Percentiles rank a stretch among this genome's conserved stretches.
These are phyloP conservation scores for Pilobolus umbonatus DNA, from an alignment of 192 early-diverging fungal genomes.

Conservation along the genomic window DNA sequence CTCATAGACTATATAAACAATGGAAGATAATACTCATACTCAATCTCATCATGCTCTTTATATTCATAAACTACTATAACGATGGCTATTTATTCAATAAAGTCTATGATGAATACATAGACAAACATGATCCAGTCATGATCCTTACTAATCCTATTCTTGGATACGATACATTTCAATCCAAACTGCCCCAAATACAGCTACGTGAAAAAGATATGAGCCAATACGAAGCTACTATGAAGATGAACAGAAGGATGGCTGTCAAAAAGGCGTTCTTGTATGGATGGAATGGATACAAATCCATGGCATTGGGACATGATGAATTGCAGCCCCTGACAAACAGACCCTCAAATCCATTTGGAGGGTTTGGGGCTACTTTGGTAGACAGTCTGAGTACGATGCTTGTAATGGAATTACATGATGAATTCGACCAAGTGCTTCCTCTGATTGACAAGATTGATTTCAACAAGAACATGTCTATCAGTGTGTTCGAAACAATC, in stretches of 20 bases:
- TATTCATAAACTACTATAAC: too few species aligned
- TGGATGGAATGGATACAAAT: constrained; percentile 72
- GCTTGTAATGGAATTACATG: constrained; percentile 72
- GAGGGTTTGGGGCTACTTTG: constrained; percentile 62
- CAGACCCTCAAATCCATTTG: constrained; percentile 25
- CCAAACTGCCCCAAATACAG: constrained; percentile 18
- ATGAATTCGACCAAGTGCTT: constrained; percentile 63
- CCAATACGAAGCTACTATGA: background rate
- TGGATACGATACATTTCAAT: constrained; percentile 7
- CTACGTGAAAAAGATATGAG: constrained; percentile 1
- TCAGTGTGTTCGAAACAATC: constrained; percentile 77
- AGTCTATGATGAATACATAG: too few species aligned
- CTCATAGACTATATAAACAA: too few species aligned
- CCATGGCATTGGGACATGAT: constrained; percentile 73
- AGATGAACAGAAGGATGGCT: constrained; percentile 29
- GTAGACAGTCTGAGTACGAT: constrained; percentile 84
- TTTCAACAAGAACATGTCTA: constrained; percentile 22
- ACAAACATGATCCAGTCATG: too few species aligned
- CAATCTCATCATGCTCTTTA: too few species aligned
- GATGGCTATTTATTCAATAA: too few species aligned
- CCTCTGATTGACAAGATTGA: constrained; percentile 39
- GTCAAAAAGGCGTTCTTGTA: constrained; percentile 57
- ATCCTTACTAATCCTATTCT: too few species aligned
- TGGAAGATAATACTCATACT: too few species aligned
- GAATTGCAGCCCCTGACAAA: constrained; percentile 43